phyloP scores from a whole-genome alignment of 768 basidiomycete species.

The Trichaptum fuscoviolaceum region DNA sequence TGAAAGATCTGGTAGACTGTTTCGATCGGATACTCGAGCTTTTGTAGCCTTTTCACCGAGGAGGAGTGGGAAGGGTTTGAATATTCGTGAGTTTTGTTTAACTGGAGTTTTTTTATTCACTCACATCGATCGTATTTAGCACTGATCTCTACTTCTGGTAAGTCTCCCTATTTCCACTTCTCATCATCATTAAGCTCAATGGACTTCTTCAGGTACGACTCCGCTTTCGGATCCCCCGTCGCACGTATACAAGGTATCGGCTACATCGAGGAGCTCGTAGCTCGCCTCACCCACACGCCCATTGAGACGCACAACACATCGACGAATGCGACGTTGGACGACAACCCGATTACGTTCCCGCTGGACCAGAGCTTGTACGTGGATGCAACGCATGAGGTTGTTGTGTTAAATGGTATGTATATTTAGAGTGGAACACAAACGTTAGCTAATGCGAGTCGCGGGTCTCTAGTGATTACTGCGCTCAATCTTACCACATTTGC shows the following conservation, averaged over 20 bases:
- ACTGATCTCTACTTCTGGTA: constrained; percentile 64
- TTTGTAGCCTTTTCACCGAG: constrained; percentile 85
- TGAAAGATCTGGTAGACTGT: constrained; percentile 56
- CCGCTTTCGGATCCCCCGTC: constrained; percentile 77
- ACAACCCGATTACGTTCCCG: constrained; percentile 64
- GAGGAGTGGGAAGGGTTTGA: constrained; percentile 94
- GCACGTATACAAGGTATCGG: constrained; percentile 74
- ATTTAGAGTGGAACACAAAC: neutral
- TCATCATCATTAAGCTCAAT: neutral
- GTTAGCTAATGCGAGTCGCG: neutral
- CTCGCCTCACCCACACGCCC: constrained; percentile 73
- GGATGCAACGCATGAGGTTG: constrained; percentile 90
- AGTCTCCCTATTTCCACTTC: neutral
- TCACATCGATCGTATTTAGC: constrained; percentile 25
- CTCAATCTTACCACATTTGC: constrained; percentile 78
- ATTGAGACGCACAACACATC: constrained; percentile 71
- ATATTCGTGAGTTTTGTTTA: constrained; percentile 58
- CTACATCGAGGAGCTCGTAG: constrained; percentile 77
- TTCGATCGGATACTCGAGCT: constrained; percentile 84
- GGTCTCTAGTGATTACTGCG: constrained; percentile 64
- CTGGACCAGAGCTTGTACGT: constrained; percentile 71
- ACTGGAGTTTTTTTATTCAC: neutral
- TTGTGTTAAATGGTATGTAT: constrained; percentile 69
- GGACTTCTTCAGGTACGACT: constrained; percentile 43
- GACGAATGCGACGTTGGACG: constrained; percentile 78